phyloP scores from a whole-genome alignment of 2,329 filamentous ascomycete species.

The Phialophora chinensis region DNA sequence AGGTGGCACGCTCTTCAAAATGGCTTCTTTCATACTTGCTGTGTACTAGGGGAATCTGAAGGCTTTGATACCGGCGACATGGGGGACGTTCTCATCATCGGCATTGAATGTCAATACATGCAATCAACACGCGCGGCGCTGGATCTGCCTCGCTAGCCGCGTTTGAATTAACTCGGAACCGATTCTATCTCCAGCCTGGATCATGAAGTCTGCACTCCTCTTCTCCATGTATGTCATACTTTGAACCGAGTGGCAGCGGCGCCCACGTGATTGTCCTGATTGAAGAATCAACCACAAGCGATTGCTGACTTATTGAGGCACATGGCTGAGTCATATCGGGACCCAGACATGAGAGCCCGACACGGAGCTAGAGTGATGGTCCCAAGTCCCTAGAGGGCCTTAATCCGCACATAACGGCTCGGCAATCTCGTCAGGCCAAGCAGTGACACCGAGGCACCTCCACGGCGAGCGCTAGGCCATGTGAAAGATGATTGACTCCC shows the following conservation, averaged over 20 bases:
- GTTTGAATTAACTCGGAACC: not conserved
- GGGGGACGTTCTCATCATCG: not conserved
- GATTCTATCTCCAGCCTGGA: not conserved
- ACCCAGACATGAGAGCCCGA: not conserved
- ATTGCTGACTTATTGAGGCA: conserved; percentile 10
- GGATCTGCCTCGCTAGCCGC: no score
- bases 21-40: not conserved
- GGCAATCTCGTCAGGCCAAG: not conserved
- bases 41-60: not conserved
- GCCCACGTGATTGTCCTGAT: not conserved
- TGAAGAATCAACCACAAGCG: not conserved
- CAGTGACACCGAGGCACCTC: not conserved
- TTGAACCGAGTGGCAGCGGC: not conserved
- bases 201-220: not conserved
- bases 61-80: not conserved
- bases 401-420: not conserved
- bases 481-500: not conserved
- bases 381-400: not conserved
- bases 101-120: not conserved
- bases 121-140: not conserved
- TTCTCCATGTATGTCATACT: not conserved
- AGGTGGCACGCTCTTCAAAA: not conserved
- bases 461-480: not conserved
- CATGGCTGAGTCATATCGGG: not conserved
- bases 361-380: not conserved